Evolutionary conservation across 371 early-diverging fungal genomes (phyloP).

Genomic region (Mortierella sp.): DNA sequence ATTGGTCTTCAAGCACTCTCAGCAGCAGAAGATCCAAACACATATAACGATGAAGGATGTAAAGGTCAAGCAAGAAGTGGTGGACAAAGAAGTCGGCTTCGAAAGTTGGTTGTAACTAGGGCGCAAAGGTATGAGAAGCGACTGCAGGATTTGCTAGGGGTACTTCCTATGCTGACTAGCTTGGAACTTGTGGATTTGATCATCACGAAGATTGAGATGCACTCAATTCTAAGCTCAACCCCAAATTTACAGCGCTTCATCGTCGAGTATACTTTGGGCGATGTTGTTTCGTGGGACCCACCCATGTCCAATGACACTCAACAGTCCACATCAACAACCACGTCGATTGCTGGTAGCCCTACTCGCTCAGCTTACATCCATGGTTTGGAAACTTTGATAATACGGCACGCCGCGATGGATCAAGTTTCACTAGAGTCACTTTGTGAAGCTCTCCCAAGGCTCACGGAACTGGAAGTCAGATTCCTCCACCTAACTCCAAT

Average conservation of each 20-base stretch:
- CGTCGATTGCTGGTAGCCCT: neutral
- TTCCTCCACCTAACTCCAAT: neutral
- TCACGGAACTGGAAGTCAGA: neutral
- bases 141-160: neutral
- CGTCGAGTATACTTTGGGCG: neutral
- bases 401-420: neutral
- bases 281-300: neutral
- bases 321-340: neutral
- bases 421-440: neutral
- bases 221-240: neutral
- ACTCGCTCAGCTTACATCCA: neutral
- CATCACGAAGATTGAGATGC: neutral
- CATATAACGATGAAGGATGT: neutral
- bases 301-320: neutral
- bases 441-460: neutral
- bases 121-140: neutral
- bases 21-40: neutral
- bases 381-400: neutral
- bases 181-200: neutral
- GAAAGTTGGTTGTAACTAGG: neutral
- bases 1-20: neutral
- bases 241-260: neutral
- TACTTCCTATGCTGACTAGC: neutral
- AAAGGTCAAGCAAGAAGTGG: neutral
- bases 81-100: neutral